Conservation (phyloP, 345 rosid genomes). For the Eutrema japonicum region DNA sequence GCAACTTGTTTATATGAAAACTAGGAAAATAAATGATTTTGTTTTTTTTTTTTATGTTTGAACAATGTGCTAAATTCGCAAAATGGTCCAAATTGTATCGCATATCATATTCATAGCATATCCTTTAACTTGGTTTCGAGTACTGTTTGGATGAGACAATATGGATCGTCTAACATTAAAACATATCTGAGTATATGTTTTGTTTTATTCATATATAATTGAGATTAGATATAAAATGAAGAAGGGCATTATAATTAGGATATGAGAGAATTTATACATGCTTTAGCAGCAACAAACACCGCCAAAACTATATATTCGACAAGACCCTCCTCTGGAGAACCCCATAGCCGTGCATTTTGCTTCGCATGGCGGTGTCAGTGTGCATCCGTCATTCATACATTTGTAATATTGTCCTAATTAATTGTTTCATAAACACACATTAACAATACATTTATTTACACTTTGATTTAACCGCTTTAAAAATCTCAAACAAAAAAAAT, state of each 20-base stretch:
- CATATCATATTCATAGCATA: no score
- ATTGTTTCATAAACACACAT: conserved; percentile 9
- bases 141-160: background rate
- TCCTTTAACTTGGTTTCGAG: no score
- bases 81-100: no score
- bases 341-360: conserved; percentile 22
- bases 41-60: no score
- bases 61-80: no score
- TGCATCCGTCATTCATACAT: conserved; percentile 20
- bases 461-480: background rate
- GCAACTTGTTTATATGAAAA: no score
- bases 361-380: background rate
- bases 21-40: no score
- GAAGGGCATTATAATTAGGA: background rate
- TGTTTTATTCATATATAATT: conserved; percentile 2
- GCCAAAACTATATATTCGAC: conserved; percentile 22
- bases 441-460: background rate
- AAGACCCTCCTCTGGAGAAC: conserved; percentile 23
- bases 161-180: background rate
- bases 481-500: background rate
- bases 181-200: background rate
- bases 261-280: background rate
- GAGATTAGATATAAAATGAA: background rate
- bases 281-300: conserved; percentile 30
- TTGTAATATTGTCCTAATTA: conserved; percentile 28